Base-by-base conservation (phyloP, 2,329 filamentous ascomycete genomes). In the Fusarium aywerte region DNA sequence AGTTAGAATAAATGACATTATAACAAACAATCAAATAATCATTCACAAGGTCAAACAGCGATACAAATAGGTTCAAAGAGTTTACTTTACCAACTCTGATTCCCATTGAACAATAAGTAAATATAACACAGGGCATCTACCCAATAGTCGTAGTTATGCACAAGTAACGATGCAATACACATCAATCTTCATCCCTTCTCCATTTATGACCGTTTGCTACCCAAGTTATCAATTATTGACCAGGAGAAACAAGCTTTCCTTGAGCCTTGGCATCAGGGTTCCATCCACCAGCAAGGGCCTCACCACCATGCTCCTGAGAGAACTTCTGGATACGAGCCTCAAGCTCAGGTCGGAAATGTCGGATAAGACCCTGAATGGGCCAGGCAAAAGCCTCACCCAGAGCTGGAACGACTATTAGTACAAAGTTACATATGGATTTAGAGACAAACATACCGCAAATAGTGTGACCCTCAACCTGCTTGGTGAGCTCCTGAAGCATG, bases 381-480 rank as follows among this genome's bases (percentile, higher is more conserved):
- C 96, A 99, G 68, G 96, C 94, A 74, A 99, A 99, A 66, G 96
- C 96, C 84, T 99, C 96, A 60, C 96, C 96, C 68, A 99, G 84
- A 81, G 95, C 90, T 92, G 65, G 51, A 47, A 20, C 3, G 21
- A 33, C 47, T 65, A 76, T 80, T 70, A 81, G 74, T 72, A 70
- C 21, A 49, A 16, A 9, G n/a, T 10, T 13, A 33, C n/a, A 18
- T 4, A 36, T 20, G 32, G 2, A 7, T n/a, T 13, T 15, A 4
- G 20, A 6, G 6, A 13, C 6, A 42, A 57, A 84, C 88, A 77
- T 87, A 91, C 89, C 96, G 81, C 96, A 99, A 76, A 99, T 99
- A 45, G 96, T 98, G 85, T 99, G 96, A 12, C 96, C 96, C 84
- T 99, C 96, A 65, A 99, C 96, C 83, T 99, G 96, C 87, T 99